Conservation (phyloP, 2,329 filamentous ascomycete species). For the Xylaria sp. region DNA sequence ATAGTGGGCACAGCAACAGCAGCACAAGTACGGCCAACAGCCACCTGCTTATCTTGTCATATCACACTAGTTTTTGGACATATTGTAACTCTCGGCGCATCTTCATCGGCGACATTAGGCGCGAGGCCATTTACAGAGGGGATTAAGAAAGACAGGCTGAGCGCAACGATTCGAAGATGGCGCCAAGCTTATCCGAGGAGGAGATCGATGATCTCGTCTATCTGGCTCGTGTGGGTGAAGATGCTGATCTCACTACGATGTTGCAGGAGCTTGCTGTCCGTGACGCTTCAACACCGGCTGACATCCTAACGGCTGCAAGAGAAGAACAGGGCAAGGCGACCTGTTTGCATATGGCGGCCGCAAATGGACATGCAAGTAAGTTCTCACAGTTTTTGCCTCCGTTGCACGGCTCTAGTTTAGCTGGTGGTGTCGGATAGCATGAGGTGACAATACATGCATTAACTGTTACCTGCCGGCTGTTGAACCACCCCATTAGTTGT, state of each 20-base stretch:
- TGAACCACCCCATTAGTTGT: neutral
- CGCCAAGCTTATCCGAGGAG: constrained; percentile 73
- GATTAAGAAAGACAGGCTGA: neutral
- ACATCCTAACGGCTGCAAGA: constrained; percentile 74
- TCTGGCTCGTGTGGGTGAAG: constrained; percentile 81
- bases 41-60: neutral
- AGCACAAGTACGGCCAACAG: constrained; percentile 2
- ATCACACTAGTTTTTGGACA: neutral
- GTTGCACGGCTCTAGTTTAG: neutral
- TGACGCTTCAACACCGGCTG: constrained; percentile 67
- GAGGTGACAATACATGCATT: constrained; percentile 9
- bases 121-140: neutral
- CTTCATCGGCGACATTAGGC: neutral
- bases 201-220: constrained; percentile 93
- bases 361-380: constrained; percentile 85
- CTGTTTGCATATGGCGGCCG: constrained; percentile 89
- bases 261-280: constrained; percentile 70
- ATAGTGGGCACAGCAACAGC: constrained; percentile 19
- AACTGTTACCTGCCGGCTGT: constrained; percentile 12
- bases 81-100: neutral
- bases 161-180: constrained; percentile 49
- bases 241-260: constrained; percentile 69
- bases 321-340: constrained; percentile 83
- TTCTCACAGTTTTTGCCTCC: constrained; percentile 26
- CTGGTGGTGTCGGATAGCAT: neutral